Evolutionary conservation across 768 basidiomycete species (phyloP), one percentile per base, ranked within the genome.

Genomic region (Russula virescens): DNA sequence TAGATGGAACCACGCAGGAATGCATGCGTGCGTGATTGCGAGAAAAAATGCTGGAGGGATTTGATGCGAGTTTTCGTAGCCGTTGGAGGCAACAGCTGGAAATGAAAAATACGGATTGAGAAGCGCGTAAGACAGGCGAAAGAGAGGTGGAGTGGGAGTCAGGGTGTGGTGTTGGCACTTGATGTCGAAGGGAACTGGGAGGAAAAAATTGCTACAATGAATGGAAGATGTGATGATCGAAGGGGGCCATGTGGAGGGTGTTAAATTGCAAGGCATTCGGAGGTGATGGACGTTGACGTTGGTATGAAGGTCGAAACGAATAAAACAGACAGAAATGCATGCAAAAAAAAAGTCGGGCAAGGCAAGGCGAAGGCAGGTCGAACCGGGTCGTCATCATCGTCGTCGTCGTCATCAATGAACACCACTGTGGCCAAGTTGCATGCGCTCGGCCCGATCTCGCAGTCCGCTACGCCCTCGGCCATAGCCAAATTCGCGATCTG

Each of bases 401-500:
- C 31, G 23, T 23, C 35, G 13, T 57, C 46, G 53, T 54, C 56
- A 49, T 54, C 55, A 50, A n/a, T 52, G 52, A 25, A 16, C 46
- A 23, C 62, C 40, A 6, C 2, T 38, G 28, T 34, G 45, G n/a
- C 3, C 55, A 35, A 31, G 3, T 31, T 23, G 13, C 38, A 19
- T 28, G 34, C 50, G 55, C 35, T 63, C 55, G 13, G 31, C 64
- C 18, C 64, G 64, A 42, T 64, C 64, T 13, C 64, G 61, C 56
- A 66, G 49, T 31, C 64, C 64, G 8, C 64, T 66, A 25, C 64
- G 64, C 11, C 64, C 64, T 28, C 61, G 56, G 35, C 65, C 65
- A 31, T 55, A 66, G n/a, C 65, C 65, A 19, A 18, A 52, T 64
- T 52, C 53, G 40, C 62, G 65, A 49, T 66, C 65, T 35, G 40